Conservation (phyloP, 352 stramenopile species). For the Phytophthora capsici region DNA sequence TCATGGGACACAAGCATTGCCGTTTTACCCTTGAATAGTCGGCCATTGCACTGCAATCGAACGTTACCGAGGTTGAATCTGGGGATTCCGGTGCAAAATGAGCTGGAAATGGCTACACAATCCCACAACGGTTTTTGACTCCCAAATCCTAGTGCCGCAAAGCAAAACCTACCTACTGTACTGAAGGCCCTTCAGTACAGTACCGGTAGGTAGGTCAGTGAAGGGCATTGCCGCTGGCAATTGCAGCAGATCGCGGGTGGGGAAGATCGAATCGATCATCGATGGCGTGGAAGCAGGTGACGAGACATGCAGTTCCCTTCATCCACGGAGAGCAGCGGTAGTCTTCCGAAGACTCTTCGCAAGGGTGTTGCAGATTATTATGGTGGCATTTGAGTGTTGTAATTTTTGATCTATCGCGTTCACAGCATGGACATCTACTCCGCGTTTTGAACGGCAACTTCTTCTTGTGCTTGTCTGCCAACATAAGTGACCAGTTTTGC, state of each 20-base stretch:
- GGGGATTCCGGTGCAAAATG: constrained; percentile 24
- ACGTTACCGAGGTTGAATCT: constrained; percentile 26
- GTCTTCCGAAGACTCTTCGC: too few species aligned
- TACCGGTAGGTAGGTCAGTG: too few species aligned
- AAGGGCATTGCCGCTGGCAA: not conserved
- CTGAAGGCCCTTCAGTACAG: too few species aligned
- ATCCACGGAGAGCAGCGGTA: not conserved
- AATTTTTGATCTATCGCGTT: too few species aligned
- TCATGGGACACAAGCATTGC: not conserved
- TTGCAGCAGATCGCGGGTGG: constrained; percentile 14
- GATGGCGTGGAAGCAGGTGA: not conserved
- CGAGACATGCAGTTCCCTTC: not conserved
- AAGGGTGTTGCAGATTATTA: too few species aligned
- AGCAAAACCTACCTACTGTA: not conserved
- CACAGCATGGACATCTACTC: too few species aligned
- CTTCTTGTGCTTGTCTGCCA: too few species aligned
- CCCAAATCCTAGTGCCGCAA: constrained; percentile 2
- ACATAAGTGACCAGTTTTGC: too few species aligned
- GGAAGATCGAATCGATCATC: not conserved
- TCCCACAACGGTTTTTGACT: constrained; percentile 16
- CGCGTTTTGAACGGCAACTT: too few species aligned
- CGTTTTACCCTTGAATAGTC: not conserved
- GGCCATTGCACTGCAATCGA: constrained; percentile 5
- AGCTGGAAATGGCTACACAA: constrained; percentile 24
- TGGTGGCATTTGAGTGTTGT: too few species aligned